Percentiles rank a stretch among this genome's conserved stretches.
Conservation (phyloP, 164 flowering plant genomes). For the Magnolia kwangsiensis region DNA sequence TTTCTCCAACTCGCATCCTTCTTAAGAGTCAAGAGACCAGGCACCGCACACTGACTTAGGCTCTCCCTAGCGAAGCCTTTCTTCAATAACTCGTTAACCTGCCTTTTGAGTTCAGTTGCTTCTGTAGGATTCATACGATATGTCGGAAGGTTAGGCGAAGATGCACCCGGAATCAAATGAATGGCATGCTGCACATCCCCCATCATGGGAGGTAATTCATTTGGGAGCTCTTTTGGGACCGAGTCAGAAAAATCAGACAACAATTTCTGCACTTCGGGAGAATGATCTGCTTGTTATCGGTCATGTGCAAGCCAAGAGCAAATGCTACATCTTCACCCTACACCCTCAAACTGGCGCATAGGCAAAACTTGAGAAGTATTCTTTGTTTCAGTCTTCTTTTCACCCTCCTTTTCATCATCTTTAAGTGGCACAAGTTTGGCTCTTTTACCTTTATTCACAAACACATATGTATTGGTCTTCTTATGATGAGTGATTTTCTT, state of each 20-base stretch:
- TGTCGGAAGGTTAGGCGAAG: neutral
- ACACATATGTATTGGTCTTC: neutral
- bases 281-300: neutral
- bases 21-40: neutral
- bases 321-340: neutral
- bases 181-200: neutral
- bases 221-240: neutral
- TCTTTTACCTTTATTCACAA: neutral
- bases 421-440: neutral
- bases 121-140: neutral
- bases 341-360: neutral
- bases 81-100: neutral
- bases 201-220: neutral
- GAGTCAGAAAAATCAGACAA: neutral
- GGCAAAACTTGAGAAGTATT: neutral
- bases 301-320: neutral
- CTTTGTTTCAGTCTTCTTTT: neutral
- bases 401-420: neutral
- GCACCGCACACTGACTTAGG: neutral
- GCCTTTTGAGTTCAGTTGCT: constrained; percentile 3
- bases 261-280: neutral
- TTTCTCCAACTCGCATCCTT: neutral
- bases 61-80: constrained; percentile 3
- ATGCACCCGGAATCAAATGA: neutral
- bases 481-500: neutral